These are phyloP conservation scores for Ophiostoma pallidulum DNA, from an alignment of 2,329 filamentous ascomycete species.

Conservation along the genomic window DNA sequence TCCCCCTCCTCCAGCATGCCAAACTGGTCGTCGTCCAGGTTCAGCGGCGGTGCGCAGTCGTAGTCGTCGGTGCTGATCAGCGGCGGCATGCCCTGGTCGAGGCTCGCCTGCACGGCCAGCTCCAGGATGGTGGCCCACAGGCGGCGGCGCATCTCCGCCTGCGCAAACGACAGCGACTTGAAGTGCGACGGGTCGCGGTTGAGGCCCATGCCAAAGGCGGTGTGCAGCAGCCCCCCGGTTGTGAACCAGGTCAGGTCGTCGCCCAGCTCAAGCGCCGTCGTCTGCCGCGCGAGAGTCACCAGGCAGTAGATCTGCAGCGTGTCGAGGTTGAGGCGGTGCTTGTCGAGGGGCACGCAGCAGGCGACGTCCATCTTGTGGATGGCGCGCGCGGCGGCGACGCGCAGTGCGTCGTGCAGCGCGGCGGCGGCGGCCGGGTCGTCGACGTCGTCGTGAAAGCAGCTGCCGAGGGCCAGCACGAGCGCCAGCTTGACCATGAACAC, in stretches of 20 bases:
- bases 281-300: slow-evolving; percentile 15
- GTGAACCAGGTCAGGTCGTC: slow-evolving; percentile 45
- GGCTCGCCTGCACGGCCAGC: slow-evolving; percentile 40
- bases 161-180: slow-evolving; percentile 35
- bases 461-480: slow-evolving; percentile 38
- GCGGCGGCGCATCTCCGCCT: slow-evolving; percentile 44
- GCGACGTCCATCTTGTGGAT: slow-evolving; percentile 7
- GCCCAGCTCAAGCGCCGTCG: slow-evolving; percentile 30
- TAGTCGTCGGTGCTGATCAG: slow-evolving; percentile 37
- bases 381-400: slow-evolving; percentile 11
- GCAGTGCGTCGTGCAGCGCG: slow-evolving; percentile 8
- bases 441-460: slow-evolving; percentile 29
- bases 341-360: slow-evolving; percentile 13
- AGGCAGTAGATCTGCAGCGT: slow-evolving; percentile 16
- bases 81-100: slow-evolving; percentile 42
- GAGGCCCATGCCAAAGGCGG: slow-evolving; percentile 48
- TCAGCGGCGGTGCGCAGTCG: slow-evolving; percentile 40
- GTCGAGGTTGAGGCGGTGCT: slow-evolving; percentile 14
- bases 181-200: slow-evolving; percentile 47
- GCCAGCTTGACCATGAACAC: slow-evolving; percentile 38
- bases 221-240: slow-evolving; percentile 40
- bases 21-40: slow-evolving; percentile 44
- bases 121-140: slow-evolving; percentile 49
- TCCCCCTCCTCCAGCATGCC: slow-evolving; percentile 23
- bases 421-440: background rate